Percentiles rank a stretch among this genome's conserved stretches.
Evolutionary conservation across 2,329 filamentous ascomycete genomes (phyloP).

Genomic region (Fusarium pilosicola): DNA sequence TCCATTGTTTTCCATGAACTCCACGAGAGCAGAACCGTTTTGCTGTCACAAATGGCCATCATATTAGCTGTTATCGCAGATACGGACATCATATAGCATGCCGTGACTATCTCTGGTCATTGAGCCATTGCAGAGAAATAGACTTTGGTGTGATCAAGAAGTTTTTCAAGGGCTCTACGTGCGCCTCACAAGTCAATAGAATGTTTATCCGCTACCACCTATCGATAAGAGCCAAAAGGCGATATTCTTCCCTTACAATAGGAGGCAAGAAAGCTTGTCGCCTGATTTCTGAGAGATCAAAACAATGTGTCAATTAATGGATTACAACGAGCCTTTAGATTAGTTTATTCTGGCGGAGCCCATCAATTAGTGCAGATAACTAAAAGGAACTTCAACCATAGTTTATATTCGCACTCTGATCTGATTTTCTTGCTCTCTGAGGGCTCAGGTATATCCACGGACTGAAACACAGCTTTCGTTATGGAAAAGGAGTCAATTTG

Average conservation of each 20-base stretch:
- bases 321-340: neutral
- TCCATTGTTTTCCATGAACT: neutral
- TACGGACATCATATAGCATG: neutral
- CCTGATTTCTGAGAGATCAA: neutral
- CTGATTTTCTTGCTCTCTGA: neutral
- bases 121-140: neutral
- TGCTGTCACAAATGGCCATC: neutral
- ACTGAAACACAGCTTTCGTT: neutral
- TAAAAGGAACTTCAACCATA: no score
- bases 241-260: neutral
- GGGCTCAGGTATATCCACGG: no score
- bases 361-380: no score
- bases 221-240: neutral
- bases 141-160: neutral
- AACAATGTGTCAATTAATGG: neutral
- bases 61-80: neutral
- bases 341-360: no score
- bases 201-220: neutral
- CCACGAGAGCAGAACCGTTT: neutral
- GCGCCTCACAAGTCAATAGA: neutral
- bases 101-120: neutral
- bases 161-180: neutral
- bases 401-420: neutral
- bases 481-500: neutral
- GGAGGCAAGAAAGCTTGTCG: neutral